Evolutionary conservation across 192 early-diverging fungal genomes (phyloP).

Genomic region (Lobosporangium transversale): DNA sequence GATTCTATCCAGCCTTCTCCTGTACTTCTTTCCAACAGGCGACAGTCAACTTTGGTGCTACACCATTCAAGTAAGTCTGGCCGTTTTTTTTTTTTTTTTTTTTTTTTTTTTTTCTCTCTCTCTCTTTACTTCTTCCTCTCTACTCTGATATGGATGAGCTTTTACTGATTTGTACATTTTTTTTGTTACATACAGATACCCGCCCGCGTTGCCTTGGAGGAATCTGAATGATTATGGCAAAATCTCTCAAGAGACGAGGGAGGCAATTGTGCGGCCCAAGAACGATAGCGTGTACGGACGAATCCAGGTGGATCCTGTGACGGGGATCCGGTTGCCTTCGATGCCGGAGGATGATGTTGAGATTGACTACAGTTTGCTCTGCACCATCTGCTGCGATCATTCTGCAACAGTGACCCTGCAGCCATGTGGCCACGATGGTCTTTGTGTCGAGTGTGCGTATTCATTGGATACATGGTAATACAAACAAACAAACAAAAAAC

Average conservation of each 20-base stretch:
- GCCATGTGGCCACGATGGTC: conserved; percentile 61
- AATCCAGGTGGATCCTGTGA: conserved; percentile 35
- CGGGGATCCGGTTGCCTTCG: conserved; percentile 17
- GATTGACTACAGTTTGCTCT: conserved; percentile 47
- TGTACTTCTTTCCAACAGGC: conserved; percentile 79
- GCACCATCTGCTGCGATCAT: conserved; percentile 61
- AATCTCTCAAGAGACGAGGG: conserved; percentile 37
- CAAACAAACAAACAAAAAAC: no score
- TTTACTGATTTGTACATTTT: background rate
- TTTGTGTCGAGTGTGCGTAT: conserved; percentile 56
- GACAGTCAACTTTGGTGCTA: conserved; percentile 73
- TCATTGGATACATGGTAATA: conserved; percentile 52
- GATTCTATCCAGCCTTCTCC: conserved; percentile 77
- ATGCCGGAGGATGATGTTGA: conserved; percentile 42
- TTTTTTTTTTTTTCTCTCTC: no score
- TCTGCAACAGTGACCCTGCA: conserved; percentile 52
- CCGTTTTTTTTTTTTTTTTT: no score
- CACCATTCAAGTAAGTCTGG: conserved; percentile 45
- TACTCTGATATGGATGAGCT: no score
- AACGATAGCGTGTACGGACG: conserved; percentile 52
- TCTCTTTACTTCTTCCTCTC: no score
- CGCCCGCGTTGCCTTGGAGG: conserved; percentile 44
- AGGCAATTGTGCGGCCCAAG: conserved; percentile 48
- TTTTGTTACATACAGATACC: conserved; percentile 30
- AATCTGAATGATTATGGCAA: conserved; percentile 46